Evolutionary conservation across 352 stramenopile species (phyloP), one percentile per base, ranked within the genome.

Genomic region (Pseudoperonospora humuli): DNA sequence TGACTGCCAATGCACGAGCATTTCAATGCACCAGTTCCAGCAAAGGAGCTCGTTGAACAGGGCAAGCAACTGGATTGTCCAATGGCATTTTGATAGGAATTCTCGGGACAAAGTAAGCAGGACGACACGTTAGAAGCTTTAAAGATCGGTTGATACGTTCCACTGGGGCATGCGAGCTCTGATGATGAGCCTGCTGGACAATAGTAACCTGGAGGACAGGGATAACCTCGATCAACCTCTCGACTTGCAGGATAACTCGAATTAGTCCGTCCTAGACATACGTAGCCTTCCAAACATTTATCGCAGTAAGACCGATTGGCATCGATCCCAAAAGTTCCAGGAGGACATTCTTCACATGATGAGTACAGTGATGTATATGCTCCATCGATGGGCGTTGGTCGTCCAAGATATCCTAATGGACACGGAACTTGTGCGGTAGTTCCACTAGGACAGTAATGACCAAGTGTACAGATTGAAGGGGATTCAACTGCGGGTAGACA

Each of bases 1-100:
- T 96, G 85, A 20, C 68, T 84, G 4, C 87, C 89, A 18, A 84
- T 61, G 31, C 89, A 97, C 3, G 67, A 77, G 49, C 87, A 97
- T 32, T 73, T 64, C 0, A 62, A 75, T 0, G 80, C 71, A 2
- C 79, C 81, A 33, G 46, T 40, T 1, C 40, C 34, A 0, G 79
- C 73, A 37, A 69, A 88, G 1, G 78, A 71, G 19, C 78, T 93
- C 9, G 81, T 93, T 9, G 87, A 95, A 55, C 89, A 97, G 3
- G 78, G 75, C 14, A 91, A 64, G 56, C 89, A 97, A 20, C 57
- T 82, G 3, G 61, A 20, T 32, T 90, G 72, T 0, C 83, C 89
- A 2, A 28, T 9, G 0, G 28, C 7, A 34, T 87, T 75, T 45
- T 96, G 83, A 46, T 95, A 96, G 14, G 75, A 85, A 33, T 92